A percentile compares a stretch with the other conserved stretches of the same genome.
phyloP scores from a whole-genome alignment of 1,139 yeast species.

The Zygosaccharomyces pseudobailii region DNA sequence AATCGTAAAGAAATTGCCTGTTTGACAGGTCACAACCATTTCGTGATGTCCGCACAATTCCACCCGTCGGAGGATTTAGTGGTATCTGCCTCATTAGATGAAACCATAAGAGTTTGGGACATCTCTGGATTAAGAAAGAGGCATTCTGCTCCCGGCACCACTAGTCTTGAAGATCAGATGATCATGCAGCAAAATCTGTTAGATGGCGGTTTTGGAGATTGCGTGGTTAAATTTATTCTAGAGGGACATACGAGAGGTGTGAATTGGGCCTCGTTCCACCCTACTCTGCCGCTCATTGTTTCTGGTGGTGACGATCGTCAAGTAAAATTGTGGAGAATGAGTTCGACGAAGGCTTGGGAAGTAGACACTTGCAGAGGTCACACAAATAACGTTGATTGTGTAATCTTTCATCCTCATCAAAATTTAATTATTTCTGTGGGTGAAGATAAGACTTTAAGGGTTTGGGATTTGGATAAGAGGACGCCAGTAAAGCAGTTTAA shows the following conservation, averaged over 20 bases:
- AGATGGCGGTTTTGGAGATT: constrained; percentile 94
- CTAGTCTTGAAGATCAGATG: constrained; percentile 65
- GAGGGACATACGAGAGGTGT: constrained; percentile 99
- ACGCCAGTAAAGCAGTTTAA: constrained; percentile 92
- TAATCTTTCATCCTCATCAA: constrained; percentile 89
- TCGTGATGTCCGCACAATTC: constrained; percentile 97
- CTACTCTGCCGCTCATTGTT: constrained; percentile 89
- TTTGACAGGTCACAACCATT: constrained; percentile 96
- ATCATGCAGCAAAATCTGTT: constrained; percentile 63
- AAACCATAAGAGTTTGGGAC: constrained; percentile 99
- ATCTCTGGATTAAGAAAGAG: constrained; percentile 91
- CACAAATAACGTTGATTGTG: constrained; percentile 85
- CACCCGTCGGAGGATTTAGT: constrained; percentile 93
- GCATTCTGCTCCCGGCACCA: constrained; percentile 73
- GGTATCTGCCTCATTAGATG: constrained; percentile 94
- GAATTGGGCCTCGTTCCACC: constrained; percentile 98
- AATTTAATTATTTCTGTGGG: constrained; percentile 90
- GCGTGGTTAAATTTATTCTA: constrained; percentile 88
- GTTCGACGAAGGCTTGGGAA: constrained; percentile 98
- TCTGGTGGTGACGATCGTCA: constrained; percentile 97
- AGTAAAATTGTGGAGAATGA: constrained; percentile 96
- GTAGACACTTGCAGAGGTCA: constrained; percentile 98
- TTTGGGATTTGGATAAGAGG: constrained; percentile 95
- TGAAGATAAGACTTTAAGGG: constrained; percentile 95
- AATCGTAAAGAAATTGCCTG: constrained; percentile 96